phyloP scores from a whole-genome alignment of 1,284 basidiomycete genomes.

The Vanrija sp. region DNA sequence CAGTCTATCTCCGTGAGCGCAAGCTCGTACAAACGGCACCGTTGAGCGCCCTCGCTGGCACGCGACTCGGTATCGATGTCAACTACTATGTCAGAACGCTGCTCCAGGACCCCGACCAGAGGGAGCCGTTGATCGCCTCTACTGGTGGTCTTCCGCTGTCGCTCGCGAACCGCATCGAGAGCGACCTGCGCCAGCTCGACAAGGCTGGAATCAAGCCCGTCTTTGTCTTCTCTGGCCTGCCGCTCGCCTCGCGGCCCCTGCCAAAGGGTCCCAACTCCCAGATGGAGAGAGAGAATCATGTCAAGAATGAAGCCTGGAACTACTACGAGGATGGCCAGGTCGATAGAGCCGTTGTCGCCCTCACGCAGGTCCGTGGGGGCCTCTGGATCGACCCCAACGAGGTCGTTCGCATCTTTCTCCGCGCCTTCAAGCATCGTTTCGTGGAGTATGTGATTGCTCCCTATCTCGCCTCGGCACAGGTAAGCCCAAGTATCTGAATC shows the following conservation, averaged over 20 bases:
- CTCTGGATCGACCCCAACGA: slow-evolving; percentile 67
- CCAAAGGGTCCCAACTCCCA: slow-evolving; percentile 66
- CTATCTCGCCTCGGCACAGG: slow-evolving; percentile 90
- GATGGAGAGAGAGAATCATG: slow-evolving; percentile 35
- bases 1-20: slow-evolving; percentile 79
- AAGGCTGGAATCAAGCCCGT: slow-evolving; percentile 91
- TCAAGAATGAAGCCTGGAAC: slow-evolving; percentile 70
- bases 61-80: slow-evolving; percentile 95
- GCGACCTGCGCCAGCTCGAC: slow-evolving; percentile 85
- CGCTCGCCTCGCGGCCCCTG: slow-evolving; percentile 51
- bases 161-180: slow-evolving; percentile 79
- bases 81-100: slow-evolving; percentile 81
- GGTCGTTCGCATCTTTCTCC: slow-evolving; percentile 83
- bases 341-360: slow-evolving; percentile 75
- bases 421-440: slow-evolving; percentile 89
- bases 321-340: slow-evolving; percentile 86
- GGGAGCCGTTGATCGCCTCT: slow-evolving; percentile 87
- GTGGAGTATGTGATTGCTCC: slow-evolving; percentile 96
- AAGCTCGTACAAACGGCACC: slow-evolving; percentile 80
- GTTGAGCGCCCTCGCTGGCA: slow-evolving; percentile 78
- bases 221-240: slow-evolving; percentile 89
- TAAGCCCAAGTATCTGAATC: slow-evolving; percentile 40
- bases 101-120: slow-evolving; percentile 65
- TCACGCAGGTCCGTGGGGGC: slow-evolving; percentile 65
- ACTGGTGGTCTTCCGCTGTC: slow-evolving; percentile 89